Evolutionary conservation across 768 basidiomycete species (phyloP).

Genomic region (Boletus reticuloceps): DNA sequence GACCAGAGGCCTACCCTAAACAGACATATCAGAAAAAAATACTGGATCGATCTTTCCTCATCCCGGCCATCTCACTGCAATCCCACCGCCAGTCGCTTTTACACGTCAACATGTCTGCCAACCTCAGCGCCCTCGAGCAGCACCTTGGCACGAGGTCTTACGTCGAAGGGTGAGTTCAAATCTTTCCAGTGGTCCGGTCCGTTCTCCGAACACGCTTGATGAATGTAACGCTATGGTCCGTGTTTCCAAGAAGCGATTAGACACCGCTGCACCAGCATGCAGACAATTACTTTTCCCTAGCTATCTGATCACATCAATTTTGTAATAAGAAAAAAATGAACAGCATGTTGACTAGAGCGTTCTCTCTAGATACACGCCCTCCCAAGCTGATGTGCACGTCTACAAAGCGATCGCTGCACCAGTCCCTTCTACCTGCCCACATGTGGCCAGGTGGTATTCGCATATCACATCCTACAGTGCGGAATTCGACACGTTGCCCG

Average conservation of each 20-base stretch:
- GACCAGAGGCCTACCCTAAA: conserved; percentile 33
- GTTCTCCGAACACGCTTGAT: conserved; percentile 43
- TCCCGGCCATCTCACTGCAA: conserved; percentile 23
- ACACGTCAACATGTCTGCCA: conserved; percentile 53
- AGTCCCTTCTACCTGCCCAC: conserved; percentile 60
- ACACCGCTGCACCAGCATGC: conserved; percentile 81
- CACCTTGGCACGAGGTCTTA: conserved; percentile 89
- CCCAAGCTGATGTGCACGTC: conserved; percentile 91
- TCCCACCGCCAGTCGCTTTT: conserved; percentile 2
- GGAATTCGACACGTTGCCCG: conserved; percentile 77
- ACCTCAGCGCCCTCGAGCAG: conserved; percentile 73
- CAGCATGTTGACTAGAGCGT: conserved; percentile 3
- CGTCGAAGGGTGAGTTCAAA: conserved; percentile 77
- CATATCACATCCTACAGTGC: conserved; percentile 87
- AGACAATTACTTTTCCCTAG: conserved; percentile 65
- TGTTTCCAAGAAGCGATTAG: conserved; percentile 96
- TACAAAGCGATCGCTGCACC: conserved; percentile 79
- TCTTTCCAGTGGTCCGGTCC: conserved; percentile 2
- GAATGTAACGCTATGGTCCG: conserved; percentile 87
- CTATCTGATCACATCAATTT: conserved; percentile 57
- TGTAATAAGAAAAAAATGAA: background rate
- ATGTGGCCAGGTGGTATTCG: conserved; percentile 87
- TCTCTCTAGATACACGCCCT: conserved; percentile 73
- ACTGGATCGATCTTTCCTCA: conserved; percentile 27
- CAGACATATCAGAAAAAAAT: conserved; percentile 12